These are phyloP conservation scores for Sporisorium reilianum DNA, from an alignment of 1,284 basidiomycete species.

Conservation along the genomic window DNA sequence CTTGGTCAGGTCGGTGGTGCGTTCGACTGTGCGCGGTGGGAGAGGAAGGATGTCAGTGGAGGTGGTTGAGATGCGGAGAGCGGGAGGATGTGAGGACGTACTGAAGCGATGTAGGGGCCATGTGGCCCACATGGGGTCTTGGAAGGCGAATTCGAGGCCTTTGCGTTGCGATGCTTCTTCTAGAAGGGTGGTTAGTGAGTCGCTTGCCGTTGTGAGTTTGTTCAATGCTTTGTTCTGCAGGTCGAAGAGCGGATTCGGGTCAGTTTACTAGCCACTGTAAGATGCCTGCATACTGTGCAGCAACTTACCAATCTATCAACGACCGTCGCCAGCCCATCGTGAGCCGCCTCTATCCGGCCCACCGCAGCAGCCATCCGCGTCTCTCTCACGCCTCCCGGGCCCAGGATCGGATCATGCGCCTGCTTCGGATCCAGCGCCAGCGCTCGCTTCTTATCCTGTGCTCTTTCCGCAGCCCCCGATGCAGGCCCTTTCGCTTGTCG, in stretches of 20 bases:
- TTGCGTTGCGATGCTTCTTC: constrained; percentile 50
- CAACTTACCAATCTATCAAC: constrained; percentile 47
- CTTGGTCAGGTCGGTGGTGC: constrained; percentile 20
- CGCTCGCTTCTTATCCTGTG: constrained; percentile 30
- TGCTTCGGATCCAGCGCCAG: constrained; percentile 26
- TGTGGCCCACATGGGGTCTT: constrained; percentile 59
- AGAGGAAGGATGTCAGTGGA: neutral
- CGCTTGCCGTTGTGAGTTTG: constrained; percentile 42
- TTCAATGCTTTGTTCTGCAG: constrained; percentile 42
- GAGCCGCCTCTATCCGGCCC: constrained; percentile 30
- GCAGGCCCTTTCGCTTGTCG: constrained; percentile 24
- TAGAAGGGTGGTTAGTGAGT: constrained; percentile 37
- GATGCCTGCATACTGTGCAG: neutral
- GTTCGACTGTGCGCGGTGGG: constrained; percentile 20
- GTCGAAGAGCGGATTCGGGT: neutral
- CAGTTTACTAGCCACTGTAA: neutral
- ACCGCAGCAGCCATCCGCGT: constrained; percentile 35
- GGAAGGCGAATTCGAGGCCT: constrained; percentile 47
- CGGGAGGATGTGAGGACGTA: constrained; percentile 14
- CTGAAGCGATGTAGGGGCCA: constrained; percentile 63
- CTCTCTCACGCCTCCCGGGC: constrained; percentile 40
- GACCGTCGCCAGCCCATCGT: constrained; percentile 31
- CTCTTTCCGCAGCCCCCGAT: constrained; percentile 2
- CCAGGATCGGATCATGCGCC: constrained; percentile 29
- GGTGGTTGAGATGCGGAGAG: neutral